Conservation (phyloP, 164 flowering plant genomes). For the Nelumbo lutea region DNA sequence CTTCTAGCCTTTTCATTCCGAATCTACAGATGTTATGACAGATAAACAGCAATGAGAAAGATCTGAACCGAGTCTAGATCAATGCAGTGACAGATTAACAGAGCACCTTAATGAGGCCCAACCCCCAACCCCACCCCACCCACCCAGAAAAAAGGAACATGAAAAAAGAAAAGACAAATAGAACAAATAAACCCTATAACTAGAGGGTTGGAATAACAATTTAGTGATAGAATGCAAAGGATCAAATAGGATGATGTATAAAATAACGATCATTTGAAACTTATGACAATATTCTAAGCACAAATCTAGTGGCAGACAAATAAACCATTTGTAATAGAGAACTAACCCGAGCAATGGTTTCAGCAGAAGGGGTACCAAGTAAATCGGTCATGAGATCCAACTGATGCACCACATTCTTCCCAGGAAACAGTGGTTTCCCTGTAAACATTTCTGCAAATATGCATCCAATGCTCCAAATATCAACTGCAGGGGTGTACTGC, state of each 20-base stretch:
- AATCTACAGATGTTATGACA: constrained; percentile 49
- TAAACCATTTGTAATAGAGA: constrained; percentile 3
- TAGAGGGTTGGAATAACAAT: neutral
- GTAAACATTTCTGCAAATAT: constrained; percentile 89
- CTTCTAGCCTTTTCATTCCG: constrained; percentile 94
- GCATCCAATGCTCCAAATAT: constrained; percentile 95
- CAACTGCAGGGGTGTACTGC: constrained; percentile 94
- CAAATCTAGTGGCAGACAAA: neutral
- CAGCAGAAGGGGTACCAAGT: constrained; percentile 72
- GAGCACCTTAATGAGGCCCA: no score
- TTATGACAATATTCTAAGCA: neutral
- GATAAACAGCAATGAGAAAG: constrained; percentile 10
- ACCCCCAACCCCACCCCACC: no score
- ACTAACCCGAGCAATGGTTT: constrained; percentile 63
- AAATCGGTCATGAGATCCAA: constrained; percentile 83
- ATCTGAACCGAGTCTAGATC: neutral
- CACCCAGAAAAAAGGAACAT: no score
- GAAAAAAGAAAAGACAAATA: no score
- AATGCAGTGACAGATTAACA: neutral
- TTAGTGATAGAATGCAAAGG: neutral
- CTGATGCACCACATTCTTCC: constrained; percentile 80
- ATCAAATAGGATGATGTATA: neutral
- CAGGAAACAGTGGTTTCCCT: constrained; percentile 83
- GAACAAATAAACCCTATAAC: neutral
- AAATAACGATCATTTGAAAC: neutral